Evolutionary conservation across 2,329 filamentous ascomycete species (phyloP).

Genomic region (Phyllosticta capitalensis): DNA sequence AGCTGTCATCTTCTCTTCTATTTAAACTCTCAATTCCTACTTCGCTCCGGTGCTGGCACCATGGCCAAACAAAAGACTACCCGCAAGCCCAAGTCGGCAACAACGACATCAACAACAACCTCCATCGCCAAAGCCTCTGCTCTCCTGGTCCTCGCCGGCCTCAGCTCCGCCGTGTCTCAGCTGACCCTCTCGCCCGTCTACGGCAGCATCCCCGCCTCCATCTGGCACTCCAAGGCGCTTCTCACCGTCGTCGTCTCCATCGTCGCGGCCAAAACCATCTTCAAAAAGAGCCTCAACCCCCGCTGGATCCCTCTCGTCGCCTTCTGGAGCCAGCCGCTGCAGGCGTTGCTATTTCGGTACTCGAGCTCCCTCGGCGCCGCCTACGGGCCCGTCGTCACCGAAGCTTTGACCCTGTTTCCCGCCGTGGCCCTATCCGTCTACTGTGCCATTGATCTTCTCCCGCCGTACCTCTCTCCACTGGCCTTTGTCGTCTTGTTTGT

Average conservation of each 20-base stretch:
- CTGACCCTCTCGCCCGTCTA: constrained; percentile 78
- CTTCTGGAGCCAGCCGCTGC: constrained; percentile 62
- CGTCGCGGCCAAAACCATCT: constrained; percentile 56
- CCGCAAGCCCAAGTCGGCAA: neutral
- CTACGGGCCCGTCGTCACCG: constrained; percentile 67
- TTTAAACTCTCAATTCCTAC: neutral
- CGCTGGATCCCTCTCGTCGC: constrained; percentile 62
- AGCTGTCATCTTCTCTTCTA: neutral
- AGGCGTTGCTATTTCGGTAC: constrained; percentile 59
- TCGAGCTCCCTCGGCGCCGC: constrained; percentile 58
- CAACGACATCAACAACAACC: neutral
- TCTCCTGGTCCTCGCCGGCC: constrained; percentile 49
- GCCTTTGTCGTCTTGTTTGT: constrained; percentile 54
- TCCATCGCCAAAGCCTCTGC: constrained; percentile 22
- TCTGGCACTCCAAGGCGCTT: constrained; percentile 60
- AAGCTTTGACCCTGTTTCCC: constrained; percentile 58
- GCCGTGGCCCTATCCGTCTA: constrained; percentile 32
- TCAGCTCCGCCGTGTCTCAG: constrained; percentile 62
- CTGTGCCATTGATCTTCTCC: constrained; percentile 41
- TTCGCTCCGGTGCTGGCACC: neutral
- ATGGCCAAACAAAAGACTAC: constrained; percentile 1
- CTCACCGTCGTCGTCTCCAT: constrained; percentile 60
- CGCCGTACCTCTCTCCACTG: constrained; percentile 52
- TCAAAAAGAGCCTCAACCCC: constrained; percentile 31
- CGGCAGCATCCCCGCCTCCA: constrained; percentile 66